Evolutionary conservation across 2,329 filamentous ascomycete genomes (phyloP).

Genomic region (Hyphodiscus sp.): DNA sequence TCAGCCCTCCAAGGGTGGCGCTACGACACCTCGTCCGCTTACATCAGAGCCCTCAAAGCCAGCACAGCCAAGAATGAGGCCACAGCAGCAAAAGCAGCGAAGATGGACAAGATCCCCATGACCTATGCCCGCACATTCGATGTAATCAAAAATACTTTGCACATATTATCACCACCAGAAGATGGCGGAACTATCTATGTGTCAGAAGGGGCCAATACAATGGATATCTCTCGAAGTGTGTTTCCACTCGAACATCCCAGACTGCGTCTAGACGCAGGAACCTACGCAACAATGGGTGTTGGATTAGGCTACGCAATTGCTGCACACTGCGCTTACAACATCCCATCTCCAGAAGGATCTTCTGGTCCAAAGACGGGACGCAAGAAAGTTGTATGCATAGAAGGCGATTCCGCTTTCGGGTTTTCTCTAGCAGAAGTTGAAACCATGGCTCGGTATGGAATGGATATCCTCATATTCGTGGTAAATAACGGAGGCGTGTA

Average conservation of each 20-base stretch:
- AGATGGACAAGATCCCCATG: constrained; percentile 36
- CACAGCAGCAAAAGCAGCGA: constrained; percentile 37
- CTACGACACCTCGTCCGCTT: constrained; percentile 34
- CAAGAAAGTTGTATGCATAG: constrained; percentile 51
- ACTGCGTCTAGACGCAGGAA: constrained; percentile 50
- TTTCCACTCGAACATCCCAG: constrained; percentile 49
- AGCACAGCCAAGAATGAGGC: constrained; percentile 41
- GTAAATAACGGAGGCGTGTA: constrained; percentile 49
- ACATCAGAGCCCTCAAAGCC: constrained; percentile 29
- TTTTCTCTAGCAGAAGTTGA: constrained; percentile 50
- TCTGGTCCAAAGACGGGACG: constrained; percentile 20
- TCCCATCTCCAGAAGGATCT: constrained; percentile 31
- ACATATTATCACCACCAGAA: constrained; percentile 37
- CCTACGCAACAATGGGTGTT: constrained; percentile 53
- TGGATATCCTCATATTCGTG: constrained; percentile 49
- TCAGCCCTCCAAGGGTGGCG: constrained; percentile 37
- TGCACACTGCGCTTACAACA: constrained; percentile 48
- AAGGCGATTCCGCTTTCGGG: constrained; percentile 50
- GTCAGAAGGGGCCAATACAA: constrained; percentile 53
- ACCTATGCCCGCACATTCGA: constrained; percentile 45
- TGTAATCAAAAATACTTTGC: constrained; percentile 43
- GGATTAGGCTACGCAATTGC: constrained; percentile 51
- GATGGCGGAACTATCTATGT: constrained; percentile 47
- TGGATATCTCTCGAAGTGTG: constrained; percentile 51
- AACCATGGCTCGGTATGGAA: constrained; percentile 47